A percentile compares a stretch with the other conserved stretches of the same genome.
Conservation (phyloP, 2,329 filamentous ascomycete species). For the Ophiosphaerella korrae region DNA sequence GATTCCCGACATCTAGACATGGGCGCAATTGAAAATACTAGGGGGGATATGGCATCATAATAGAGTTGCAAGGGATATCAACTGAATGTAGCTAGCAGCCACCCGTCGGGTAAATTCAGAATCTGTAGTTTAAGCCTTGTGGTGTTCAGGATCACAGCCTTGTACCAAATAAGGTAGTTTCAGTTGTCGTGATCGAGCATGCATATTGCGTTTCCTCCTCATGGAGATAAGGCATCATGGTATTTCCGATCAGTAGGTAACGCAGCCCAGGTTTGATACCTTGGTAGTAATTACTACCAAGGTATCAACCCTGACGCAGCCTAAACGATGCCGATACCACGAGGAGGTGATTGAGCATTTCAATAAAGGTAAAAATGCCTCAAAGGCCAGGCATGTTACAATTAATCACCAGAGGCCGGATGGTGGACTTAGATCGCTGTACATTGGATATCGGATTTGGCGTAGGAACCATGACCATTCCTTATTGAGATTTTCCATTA, state of each 20-base stretch:
- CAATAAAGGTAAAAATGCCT: no score
- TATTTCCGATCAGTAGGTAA: background rate
- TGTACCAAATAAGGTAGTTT: background rate
- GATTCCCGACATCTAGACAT: background rate
- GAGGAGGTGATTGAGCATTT: no score
- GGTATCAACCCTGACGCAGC: no score
- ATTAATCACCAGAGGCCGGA: no score
- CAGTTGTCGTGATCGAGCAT: conserved; percentile 8
- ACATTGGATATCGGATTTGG: no score
- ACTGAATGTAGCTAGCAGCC: background rate
- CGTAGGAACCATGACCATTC: no score
- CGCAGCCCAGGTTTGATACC: no score
- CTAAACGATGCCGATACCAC: background rate
- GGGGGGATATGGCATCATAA: conserved; percentile 1
- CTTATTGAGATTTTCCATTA: no score
- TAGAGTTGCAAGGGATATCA: background rate
- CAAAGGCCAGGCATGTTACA: no score
- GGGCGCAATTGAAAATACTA: conserved; percentile 2
- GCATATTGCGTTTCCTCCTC: conserved; percentile 11
- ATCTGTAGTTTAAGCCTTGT: background rate
- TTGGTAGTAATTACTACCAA: no score
- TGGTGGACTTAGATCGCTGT: no score
- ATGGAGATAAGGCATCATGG: conserved; percentile 7
- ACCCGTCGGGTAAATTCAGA: background rate
- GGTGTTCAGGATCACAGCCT: background rate